Base-by-base conservation (phyloP, 306 rosid genomes). In the Quercus engelmannii region DNA sequence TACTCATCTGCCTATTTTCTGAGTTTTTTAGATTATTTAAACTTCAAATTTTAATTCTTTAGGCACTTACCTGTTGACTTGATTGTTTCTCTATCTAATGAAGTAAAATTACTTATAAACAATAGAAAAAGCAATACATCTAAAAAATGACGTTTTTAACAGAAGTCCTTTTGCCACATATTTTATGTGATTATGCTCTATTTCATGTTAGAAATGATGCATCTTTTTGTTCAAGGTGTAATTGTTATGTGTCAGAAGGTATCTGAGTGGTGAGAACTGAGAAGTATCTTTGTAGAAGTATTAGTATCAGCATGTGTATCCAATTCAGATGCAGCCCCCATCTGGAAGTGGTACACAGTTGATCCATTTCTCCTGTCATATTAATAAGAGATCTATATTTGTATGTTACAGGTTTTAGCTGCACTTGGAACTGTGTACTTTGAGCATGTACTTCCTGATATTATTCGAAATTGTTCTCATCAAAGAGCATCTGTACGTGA, bases 401-500 rank as follows among this genome's bases (percentile, higher is more conserved):
- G 46, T 46, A 35, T 23, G 15, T 41, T 6, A 19, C 84, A 92
- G 99, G 98, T 95, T 71, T 85, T 92, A 85, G 89, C 97, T 90
- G 99, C 99, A 21, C 98, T 95, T 74, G 99, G 98, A 69, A 86
- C 90, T 46, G 89, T 31, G 76, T 95, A 75, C 89, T 95, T 95
- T 85, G 96, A 92, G 88, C 92, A 81, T 79, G 90, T 89, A 86
- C 97, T 95, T 81, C 97, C 99, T n/a, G 99, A 95, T 83, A 76
- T 92, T 84, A 87, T 92, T 85, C 92, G 90, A 76, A 90, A 90
- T 80, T 95, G 99, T 84, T 92, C 99, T 80, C 95, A 95, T 88
- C 97, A 83, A 80, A 95, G 81, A 87, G 97, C 98, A 38, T 87
- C 98, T 78, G 98, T 95, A 31, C 97, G 99, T 58, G 99, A 95